Evolutionary conservation across 2,329 filamentous ascomycete genomes (phyloP).

Genomic region (Paraphaeosphaeria sporulosa): DNA sequence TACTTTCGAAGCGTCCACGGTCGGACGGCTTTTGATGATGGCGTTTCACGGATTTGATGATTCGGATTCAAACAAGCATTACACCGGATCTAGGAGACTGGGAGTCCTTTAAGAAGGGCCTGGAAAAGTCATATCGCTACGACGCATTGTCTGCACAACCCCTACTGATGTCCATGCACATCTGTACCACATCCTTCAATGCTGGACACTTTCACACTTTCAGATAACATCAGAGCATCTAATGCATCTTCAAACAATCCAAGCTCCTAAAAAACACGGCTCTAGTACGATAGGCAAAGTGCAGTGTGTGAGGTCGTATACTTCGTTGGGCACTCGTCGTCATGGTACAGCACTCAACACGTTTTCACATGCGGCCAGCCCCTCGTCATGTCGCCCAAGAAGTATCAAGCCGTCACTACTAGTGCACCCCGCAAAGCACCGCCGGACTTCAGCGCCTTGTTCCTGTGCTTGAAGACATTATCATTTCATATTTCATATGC

Average conservation of each 20-base stretch:
- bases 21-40: slow-evolving; percentile 5
- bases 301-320: not conserved
- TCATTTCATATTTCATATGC: not conserved
- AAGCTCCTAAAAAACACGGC: no score
- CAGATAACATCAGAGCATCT: slow-evolving; percentile 1
- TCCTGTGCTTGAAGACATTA: not conserved
- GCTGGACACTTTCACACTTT: not conserved
- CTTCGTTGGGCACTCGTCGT: not conserved
- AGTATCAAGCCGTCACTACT: not conserved
- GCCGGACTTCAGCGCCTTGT: not conserved
- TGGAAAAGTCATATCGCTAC: not conserved
- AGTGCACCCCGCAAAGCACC: not conserved
- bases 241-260: not conserved
- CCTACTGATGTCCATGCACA: not conserved
- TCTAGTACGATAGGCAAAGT: not conserved
- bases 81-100: not conserved
- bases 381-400: not conserved
- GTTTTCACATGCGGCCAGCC: not conserved
- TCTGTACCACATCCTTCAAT: not conserved
- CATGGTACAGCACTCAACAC: not conserved
- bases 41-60: slow-evolving; percentile 4
- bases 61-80: not conserved
- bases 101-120: not conserved
- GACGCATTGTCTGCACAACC: not conserved
- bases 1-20: slow-evolving; percentile 2